Conservation (phyloP, 2,329 filamentous ascomycete species). For the Penicillium sp. region DNA sequence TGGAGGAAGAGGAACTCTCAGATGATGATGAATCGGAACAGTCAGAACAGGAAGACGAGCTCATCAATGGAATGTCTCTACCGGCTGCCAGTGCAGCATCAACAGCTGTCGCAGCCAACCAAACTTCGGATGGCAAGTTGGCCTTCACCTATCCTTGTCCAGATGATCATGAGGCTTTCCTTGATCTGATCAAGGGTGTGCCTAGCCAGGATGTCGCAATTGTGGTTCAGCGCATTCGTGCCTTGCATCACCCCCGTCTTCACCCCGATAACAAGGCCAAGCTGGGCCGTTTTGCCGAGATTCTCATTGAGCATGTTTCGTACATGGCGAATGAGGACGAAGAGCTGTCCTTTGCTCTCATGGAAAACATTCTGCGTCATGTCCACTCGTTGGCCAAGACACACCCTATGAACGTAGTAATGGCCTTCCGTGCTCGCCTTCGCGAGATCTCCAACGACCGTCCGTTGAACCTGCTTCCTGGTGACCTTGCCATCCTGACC, state of each 20-base stretch:
- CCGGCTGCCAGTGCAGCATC: constrained; percentile 27
- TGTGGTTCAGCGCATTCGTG: constrained; percentile 84
- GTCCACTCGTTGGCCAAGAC: constrained; percentile 89
- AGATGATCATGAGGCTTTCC: constrained; percentile 70
- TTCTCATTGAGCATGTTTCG: constrained; percentile 57
- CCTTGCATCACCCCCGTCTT: constrained; percentile 87
- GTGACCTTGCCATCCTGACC: constrained; percentile 80
- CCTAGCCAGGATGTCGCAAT: constrained; percentile 67
- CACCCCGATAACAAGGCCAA: constrained; percentile 82
- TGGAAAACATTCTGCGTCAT: constrained; percentile 84
- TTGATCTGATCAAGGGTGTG: constrained; percentile 63
- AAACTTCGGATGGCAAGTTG: constrained; percentile 52
- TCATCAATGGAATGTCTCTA: constrained; percentile 65
- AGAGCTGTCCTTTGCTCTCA: constrained; percentile 61
- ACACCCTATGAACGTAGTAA: constrained; percentile 75
- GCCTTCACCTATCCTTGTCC: constrained; percentile 88
- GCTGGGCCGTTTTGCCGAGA: constrained; percentile 57
- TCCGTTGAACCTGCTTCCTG: constrained; percentile 55
- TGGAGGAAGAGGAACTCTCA: constrained; percentile 58
- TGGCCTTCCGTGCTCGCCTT: constrained; percentile 74
- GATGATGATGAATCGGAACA: constrained; percentile 46
- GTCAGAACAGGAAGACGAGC: constrained; percentile 63
- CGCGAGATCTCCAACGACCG: constrained; percentile 54
- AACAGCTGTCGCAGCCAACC: constrained; percentile 45
- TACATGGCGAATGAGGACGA: constrained; percentile 54